Conservation (phyloP, 345 rosid species). For the Murraya koenigii region DNA sequence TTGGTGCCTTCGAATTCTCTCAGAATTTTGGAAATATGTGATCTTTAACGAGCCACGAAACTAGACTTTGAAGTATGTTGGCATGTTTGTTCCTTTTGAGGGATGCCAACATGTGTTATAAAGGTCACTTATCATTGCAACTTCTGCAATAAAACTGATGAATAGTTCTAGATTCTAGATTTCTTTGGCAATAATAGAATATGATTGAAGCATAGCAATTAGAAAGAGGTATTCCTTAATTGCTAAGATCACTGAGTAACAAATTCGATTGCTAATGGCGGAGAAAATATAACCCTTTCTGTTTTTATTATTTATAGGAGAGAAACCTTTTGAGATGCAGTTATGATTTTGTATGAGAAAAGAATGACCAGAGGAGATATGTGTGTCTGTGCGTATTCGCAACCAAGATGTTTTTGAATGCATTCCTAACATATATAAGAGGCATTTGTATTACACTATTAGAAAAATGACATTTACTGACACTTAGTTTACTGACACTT, state of each 20-base stretch:
- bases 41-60: neutral
- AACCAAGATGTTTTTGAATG: neutral
- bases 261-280: neutral
- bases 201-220: neutral
- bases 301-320: neutral
- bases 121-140: neutral
- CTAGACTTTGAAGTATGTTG: neutral
- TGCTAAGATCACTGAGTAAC: neutral
- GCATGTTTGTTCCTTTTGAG: neutral
- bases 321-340: neutral
- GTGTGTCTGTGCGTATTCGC: too few species aligned
- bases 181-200: neutral
- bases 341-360: neutral
- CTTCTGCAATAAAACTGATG: neutral
- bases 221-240: neutral
- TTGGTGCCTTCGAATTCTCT: neutral
- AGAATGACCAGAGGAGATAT: neutral
- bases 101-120: neutral
- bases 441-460: slow-evolving; percentile 36
- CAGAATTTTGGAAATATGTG: neutral
- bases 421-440: slow-evolving; percentile 2
- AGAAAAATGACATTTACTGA: too few species aligned
- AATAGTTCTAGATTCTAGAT: neutral
- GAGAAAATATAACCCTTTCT: neutral
- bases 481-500: too few species aligned